phyloP scores from a whole-genome alignment of 345 rosid genomes.

The Arabidopsis arenosa region DNA sequence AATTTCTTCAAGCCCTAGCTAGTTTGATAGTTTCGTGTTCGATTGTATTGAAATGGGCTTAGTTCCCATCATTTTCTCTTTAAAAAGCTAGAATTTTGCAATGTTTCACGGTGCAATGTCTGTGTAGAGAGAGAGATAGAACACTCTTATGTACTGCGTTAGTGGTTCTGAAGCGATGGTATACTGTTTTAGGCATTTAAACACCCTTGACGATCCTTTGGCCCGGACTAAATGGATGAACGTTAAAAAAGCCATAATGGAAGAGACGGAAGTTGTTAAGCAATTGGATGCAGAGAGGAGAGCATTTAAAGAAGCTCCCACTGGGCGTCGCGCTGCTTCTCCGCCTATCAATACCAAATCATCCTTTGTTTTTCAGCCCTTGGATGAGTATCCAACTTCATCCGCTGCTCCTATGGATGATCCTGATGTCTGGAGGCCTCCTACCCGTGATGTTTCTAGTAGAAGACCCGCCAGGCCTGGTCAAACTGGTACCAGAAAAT shows the following conservation, averaged over 20 bases:
- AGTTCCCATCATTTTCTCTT: background rate
- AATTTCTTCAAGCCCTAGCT: constrained; percentile 71
- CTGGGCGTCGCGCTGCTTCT: constrained; percentile 76
- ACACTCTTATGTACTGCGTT: background rate
- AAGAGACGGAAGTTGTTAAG: constrained; percentile 93
- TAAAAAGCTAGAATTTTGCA: background rate
- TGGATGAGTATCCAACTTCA: constrained; percentile 96
- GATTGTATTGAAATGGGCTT: constrained; percentile 2
- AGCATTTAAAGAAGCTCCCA: constrained; percentile 84
- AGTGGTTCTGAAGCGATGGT: background rate
- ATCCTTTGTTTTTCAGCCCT: constrained; percentile 90
- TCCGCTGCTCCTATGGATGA: constrained; percentile 87
- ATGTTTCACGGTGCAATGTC: background rate
- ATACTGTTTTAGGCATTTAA: constrained; percentile 65
- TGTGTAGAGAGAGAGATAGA: background rate
- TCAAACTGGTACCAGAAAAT: constrained; percentile 80
- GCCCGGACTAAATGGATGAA: constrained; percentile 94
- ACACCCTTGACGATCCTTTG: constrained; percentile 79
- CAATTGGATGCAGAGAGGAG: constrained; percentile 93
- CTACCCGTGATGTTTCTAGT: constrained; percentile 71
- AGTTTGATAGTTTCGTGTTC: background rate
- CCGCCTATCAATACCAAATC: constrained; percentile 88
- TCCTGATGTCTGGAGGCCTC: constrained; percentile 99
- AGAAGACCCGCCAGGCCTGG: constrained; percentile 85
- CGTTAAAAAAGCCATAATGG: constrained; percentile 82